A percentile compares a stretch with the other conserved stretches of the same genome.
Conservation (phyloP, 75 land plant genomes). For the Picea sitchensis region DNA sequence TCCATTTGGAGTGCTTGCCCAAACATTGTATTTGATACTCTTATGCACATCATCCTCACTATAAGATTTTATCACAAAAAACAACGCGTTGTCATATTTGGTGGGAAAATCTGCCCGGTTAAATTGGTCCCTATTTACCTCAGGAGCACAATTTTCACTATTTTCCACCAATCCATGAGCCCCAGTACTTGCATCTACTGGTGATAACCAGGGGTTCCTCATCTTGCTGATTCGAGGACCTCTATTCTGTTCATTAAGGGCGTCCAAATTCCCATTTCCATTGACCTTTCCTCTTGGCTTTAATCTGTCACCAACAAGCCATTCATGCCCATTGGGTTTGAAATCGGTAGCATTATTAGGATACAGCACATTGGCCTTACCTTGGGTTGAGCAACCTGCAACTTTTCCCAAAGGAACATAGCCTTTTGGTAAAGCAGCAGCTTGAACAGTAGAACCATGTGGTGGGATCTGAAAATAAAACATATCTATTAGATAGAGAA, state of each 20-base stretch:
- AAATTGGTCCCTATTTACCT: slow-evolving; percentile 32
- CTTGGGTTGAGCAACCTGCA: slow-evolving; percentile 13
- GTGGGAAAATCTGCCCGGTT: slow-evolving; percentile 49
- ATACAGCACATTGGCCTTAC: slow-evolving; percentile 24
- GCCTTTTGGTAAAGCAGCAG: slow-evolving; percentile 21
- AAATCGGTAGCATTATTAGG: slow-evolving; percentile 12
- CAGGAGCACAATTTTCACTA: background rate
- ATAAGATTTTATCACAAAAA: slow-evolving; percentile 66
- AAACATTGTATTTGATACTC: slow-evolving; percentile 66
- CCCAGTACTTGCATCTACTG: slow-evolving; percentile 22
- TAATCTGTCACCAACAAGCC: slow-evolving; percentile 37
- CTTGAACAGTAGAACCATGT: slow-evolving; percentile 13
- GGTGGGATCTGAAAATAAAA: slow-evolving; percentile 16
- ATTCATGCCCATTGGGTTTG: slow-evolving; percentile 36
- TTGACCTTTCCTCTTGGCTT: slow-evolving; percentile 44
- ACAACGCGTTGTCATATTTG: slow-evolving; percentile 48
- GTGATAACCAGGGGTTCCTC: slow-evolving; percentile 24
- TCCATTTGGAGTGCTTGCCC: slow-evolving; percentile 75
- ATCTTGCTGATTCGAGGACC: slow-evolving; percentile 55
- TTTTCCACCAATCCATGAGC: slow-evolving; percentile 6
- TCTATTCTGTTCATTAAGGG: slow-evolving; percentile 69
- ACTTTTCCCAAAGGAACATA: slow-evolving; percentile 18
- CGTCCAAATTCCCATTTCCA: slow-evolving; percentile 34
- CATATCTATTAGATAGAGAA: background rate
- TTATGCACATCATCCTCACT: slow-evolving; percentile 76